Evolutionary conservation across 257 asterid genomes (phyloP).

Genomic region (Nicotiana otophora): DNA sequence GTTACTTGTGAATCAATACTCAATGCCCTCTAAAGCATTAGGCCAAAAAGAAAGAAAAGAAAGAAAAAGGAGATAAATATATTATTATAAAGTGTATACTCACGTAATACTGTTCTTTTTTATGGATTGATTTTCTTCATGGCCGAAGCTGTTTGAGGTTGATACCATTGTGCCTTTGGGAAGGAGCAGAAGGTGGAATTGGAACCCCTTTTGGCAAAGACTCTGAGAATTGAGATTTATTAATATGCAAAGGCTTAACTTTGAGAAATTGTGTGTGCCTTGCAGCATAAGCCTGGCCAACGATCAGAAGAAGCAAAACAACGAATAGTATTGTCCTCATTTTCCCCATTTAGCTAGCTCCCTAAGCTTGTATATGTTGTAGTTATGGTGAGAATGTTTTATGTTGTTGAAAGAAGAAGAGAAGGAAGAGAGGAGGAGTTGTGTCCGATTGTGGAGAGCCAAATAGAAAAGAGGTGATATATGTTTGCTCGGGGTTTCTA

Average conservation of each 20-base stretch:
- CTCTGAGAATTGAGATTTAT: constrained; percentile 28
- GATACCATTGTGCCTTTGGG: constrained; percentile 50
- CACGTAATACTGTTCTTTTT: not conserved
- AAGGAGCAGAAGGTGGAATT: constrained; percentile 77
- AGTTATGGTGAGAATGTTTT: too few species aligned
- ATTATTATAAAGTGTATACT: not conserved
- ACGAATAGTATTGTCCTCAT: too few species aligned
- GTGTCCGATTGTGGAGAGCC: too few species aligned
- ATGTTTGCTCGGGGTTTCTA: too few species aligned
- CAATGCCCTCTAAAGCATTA: not conserved
- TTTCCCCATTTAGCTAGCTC: too few species aligned
- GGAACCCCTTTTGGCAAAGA: constrained; percentile 65
- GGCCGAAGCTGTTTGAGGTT: constrained; percentile 20
- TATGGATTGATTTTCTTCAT: not conserved
- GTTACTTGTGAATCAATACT: not conserved
- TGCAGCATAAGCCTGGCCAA: constrained; percentile 29
- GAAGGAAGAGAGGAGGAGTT: too few species aligned
- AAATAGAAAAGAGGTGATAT: too few species aligned
- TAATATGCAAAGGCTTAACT: constrained; percentile 26
- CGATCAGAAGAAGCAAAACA: too few species aligned
- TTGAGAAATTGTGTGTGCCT: constrained; percentile 46
- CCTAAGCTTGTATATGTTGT: too few species aligned
- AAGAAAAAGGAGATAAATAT: not conserved
- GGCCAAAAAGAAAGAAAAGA: not conserved
- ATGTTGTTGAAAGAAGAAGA: too few species aligned